Conservation (phyloP, 1,139 yeast species). For the Wickerhamomyces sp. region DNA sequence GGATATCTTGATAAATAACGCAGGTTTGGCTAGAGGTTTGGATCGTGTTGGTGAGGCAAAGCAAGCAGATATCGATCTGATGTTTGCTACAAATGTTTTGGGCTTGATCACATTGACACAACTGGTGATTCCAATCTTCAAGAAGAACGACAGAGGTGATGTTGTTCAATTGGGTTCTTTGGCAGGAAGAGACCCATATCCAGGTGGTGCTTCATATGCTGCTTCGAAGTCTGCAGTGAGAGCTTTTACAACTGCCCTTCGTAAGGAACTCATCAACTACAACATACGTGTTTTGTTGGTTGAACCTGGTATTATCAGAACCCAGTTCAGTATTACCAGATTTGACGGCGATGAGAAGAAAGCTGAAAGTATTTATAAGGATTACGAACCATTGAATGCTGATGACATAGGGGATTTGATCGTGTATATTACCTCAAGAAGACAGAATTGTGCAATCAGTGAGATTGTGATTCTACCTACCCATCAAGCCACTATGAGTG, state of each 20-base stretch:
- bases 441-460: slow-evolving; percentile 62
- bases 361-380: slow-evolving; percentile 60
- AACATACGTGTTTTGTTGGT: slow-evolving; percentile 64
- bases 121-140: slow-evolving; percentile 50
- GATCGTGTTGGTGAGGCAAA: slow-evolving; percentile 49
- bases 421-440: slow-evolving; percentile 53
- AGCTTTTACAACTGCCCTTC: slow-evolving; percentile 56
- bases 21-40: slow-evolving; percentile 65
- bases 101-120: slow-evolving; percentile 56
- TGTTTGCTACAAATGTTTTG: slow-evolving; percentile 59
- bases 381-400: slow-evolving; percentile 60
- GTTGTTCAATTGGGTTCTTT: slow-evolving; percentile 67
- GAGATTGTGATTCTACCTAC: slow-evolving; percentile 63
- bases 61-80: slow-evolving; percentile 44
- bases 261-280: slow-evolving; percentile 63
- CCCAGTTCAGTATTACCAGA: slow-evolving; percentile 64
- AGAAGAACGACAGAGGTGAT: slow-evolving; percentile 45
- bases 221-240: slow-evolving; percentile 68
- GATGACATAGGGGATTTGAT: slow-evolving; percentile 68
- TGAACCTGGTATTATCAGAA: slow-evolving; percentile 74
- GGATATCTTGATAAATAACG: slow-evolving; percentile 60
- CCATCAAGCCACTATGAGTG: slow-evolving; percentile 47
- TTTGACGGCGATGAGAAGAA: slow-evolving; percentile 61
- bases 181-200: slow-evolving; percentile 75
- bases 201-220: slow-evolving; percentile 72